A percentile compares a stretch with the other conserved stretches of the same genome.
Conservation (phyloP, 1,284 basidiomycete genomes). For the Schizophyllum commune region DNA sequence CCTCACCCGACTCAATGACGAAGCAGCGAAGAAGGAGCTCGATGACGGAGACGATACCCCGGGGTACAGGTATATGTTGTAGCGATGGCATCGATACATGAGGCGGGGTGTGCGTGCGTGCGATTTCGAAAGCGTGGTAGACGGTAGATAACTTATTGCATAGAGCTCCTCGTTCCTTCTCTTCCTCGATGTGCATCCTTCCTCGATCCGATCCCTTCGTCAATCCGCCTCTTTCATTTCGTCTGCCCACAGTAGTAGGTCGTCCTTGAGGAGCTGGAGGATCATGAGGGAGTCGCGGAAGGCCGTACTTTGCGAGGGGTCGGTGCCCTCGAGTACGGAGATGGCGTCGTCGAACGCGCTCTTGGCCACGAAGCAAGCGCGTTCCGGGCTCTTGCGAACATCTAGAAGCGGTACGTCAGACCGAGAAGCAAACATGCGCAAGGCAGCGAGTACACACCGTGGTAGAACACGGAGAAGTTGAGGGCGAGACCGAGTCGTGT, state of each 20-base stretch:
- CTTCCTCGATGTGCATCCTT: too few relatives aligned
- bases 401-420: slow-evolving; percentile 24
- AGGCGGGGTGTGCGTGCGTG: background rate
- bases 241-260: slow-evolving; percentile 55
- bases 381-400: slow-evolving; percentile 85
- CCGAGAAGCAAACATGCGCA: background rate
- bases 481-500: slow-evolving; percentile 85
- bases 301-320: slow-evolving; percentile 17
- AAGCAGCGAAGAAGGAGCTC: background rate
- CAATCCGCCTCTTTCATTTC: slow-evolving; percentile 38
- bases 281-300: slow-evolving; percentile 61
- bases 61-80: background rate
- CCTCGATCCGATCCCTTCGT: too few relatives aligned
- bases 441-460: slow-evolving; percentile 32
- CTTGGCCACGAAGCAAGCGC: slow-evolving; percentile 86
- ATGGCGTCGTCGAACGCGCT: slow-evolving; percentile 67
- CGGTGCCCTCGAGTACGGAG: slow-evolving; percentile 32
- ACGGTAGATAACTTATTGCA: background rate
- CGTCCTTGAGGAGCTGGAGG: slow-evolving; percentile 55
- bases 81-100: background rate
- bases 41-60: background rate
- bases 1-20: background rate
- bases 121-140: background rate
- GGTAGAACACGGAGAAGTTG: slow-evolving; percentile 97
- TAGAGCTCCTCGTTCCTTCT: too few relatives aligned